phyloP scores from a whole-genome alignment of 202 grass and related monocot genomes.

The Zoysia matrella region DNA sequence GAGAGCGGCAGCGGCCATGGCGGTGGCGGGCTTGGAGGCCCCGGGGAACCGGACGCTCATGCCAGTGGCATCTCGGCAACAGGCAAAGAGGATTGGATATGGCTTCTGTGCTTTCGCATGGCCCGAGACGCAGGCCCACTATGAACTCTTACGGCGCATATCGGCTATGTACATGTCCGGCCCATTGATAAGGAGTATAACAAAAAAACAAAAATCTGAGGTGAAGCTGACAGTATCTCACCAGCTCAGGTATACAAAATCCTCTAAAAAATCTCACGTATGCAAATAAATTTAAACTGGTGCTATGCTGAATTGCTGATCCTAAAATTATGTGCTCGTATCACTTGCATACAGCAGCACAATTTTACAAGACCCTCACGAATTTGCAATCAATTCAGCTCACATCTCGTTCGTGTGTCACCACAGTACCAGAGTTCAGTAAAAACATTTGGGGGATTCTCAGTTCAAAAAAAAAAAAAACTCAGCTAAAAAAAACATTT shows the following conservation, averaged over 20 bases:
- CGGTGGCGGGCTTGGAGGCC: conserved; percentile 34
- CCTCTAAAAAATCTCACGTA: too few species aligned
- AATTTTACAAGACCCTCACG: not conserved
- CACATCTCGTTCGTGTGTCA: not conserved
- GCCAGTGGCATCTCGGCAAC: conserved; percentile 6
- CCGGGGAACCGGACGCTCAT: conserved; percentile 46
- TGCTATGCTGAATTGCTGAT: too few species aligned
- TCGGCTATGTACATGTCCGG: too few species aligned
- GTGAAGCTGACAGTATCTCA: too few species aligned
- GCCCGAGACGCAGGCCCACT: not conserved
- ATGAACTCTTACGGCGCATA: too few species aligned
- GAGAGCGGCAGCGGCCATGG: conserved; percentile 27
- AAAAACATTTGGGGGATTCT: not conserved
- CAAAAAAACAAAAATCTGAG: too few species aligned
- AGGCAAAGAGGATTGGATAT: not conserved
- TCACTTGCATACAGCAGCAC: not conserved
- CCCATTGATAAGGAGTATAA: too few species aligned
- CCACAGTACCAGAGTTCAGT: not conserved
- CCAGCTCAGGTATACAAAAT: too few species aligned
- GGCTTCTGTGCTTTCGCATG: not conserved
- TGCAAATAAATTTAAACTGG: too few species aligned
- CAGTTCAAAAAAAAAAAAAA: too few species aligned
- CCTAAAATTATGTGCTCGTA: not conserved
- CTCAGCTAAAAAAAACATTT: too few species aligned
- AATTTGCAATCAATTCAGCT: not conserved